Evolutionary conservation across 306 rosid genomes (phyloP).

Genomic region (Pterocarpus macrocarpus): DNA sequence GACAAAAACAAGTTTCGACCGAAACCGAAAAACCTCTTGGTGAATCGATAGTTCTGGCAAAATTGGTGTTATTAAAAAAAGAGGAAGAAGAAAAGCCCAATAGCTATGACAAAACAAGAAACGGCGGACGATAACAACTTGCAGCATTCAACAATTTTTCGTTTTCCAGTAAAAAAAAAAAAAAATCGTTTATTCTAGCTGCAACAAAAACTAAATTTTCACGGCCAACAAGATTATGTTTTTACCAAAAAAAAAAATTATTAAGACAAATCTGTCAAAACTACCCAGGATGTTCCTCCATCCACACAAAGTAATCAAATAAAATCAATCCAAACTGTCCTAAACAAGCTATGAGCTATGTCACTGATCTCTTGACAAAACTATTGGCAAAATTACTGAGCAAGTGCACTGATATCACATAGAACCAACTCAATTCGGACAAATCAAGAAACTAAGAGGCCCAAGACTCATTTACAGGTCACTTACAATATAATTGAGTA

Average conservation of each 20-base stretch:
- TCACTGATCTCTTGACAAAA: background rate
- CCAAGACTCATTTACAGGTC: background rate
- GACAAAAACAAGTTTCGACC: too few species aligned
- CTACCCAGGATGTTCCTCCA: background rate
- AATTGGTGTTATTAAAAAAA: too few species aligned
- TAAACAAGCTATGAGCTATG: background rate
- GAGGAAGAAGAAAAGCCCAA: too few species aligned
- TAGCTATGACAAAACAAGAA: too few species aligned
- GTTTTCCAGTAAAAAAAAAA: background rate
- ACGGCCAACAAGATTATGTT: too few species aligned
- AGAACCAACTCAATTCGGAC: background rate
- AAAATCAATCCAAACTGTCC: background rate
- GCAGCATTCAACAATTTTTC: background rate
- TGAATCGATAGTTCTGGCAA: too few species aligned
- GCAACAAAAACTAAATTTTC: too few species aligned
- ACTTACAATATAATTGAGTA: background rate
- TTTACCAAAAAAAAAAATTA: background rate
- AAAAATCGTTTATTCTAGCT: background rate
- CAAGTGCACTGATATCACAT: background rate
- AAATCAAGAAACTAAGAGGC: background rate
- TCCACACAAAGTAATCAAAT: background rate
- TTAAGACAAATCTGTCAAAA: background rate
- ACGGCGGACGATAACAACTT: background rate
- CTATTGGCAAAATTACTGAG: background rate
- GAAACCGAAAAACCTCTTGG: too few species aligned